Evolutionary conservation across 1,284 basidiomycete genomes (phyloP).

Genomic region (Microbotryomycetes sp.): DNA sequence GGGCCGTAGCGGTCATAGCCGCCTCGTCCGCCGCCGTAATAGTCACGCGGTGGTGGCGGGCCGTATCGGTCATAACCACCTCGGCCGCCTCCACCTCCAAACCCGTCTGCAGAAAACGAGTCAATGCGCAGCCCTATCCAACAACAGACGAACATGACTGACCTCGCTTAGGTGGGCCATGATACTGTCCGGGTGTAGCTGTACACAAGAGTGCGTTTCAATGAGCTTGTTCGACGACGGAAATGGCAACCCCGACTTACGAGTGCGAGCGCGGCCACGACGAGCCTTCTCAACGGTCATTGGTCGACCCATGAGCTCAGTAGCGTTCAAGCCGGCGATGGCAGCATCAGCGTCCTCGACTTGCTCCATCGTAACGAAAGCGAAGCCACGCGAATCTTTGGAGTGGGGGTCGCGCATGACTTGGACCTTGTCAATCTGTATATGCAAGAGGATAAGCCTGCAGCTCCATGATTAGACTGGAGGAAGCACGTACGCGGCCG

Average conservation of each 20-base stretch:
- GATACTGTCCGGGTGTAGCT: slow-evolving; percentile 86
- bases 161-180: slow-evolving; percentile 67
- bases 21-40: background rate
- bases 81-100: background rate
- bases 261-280: slow-evolving; percentile 85
- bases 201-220: background rate
- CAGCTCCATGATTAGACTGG: too few species aligned
- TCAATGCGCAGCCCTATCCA: background rate
- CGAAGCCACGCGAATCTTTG: slow-evolving; percentile 92
- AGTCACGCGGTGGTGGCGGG: background rate
- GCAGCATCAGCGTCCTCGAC: slow-evolving; percentile 82
- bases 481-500: slow-evolving; percentile 63
- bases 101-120: background rate
- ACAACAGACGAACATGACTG: background rate
- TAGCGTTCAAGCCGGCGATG: slow-evolving; percentile 70
- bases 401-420: slow-evolving; percentile 97
- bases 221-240: too few species aligned
- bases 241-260: too few species aligned
- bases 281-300: slow-evolving; percentile 87
- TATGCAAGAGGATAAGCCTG: background rate
- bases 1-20: background rate
- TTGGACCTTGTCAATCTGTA: slow-evolving; percentile 58
- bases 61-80: background rate
- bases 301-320: slow-evolving; percentile 76
- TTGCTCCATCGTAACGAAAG: slow-evolving; percentile 91